A percentile compares a stretch with the other conserved stretches of the same genome.
Evolutionary conservation across 345 rosid genomes (phyloP).

Genomic region (Eucalyptus decipiens): DNA sequence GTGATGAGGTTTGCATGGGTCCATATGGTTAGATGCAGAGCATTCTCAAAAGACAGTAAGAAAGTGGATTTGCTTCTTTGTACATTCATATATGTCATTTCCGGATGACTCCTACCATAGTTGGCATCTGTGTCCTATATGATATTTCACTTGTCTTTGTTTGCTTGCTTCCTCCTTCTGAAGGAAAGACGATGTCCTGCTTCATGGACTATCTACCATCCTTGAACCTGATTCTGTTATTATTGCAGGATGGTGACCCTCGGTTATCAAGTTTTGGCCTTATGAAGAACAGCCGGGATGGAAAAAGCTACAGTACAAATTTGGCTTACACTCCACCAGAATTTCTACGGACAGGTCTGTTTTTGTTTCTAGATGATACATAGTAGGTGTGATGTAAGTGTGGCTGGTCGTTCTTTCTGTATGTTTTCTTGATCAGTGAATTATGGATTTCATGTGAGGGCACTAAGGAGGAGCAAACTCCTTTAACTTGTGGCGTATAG

Average conservation of each 20-base stretch:
- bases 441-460: neutral
- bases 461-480: neutral
- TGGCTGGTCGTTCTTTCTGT: neutral
- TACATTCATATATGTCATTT: neutral
- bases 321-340: slow-evolving; percentile 49
- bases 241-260: slow-evolving; percentile 23
- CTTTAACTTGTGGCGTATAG: neutral
- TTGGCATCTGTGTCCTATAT: neutral
- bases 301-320: slow-evolving; percentile 45
- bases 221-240: neutral
- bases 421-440: neutral
- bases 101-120: neutral
- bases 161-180: neutral
- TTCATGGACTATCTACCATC: neutral
- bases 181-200: neutral
- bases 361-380: neutral
- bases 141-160: neutral
- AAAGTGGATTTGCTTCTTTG: neutral
- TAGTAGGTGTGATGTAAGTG: neutral
- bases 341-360: slow-evolving; percentile 31
- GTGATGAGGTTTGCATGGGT: neutral
- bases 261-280: slow-evolving; percentile 46
- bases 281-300: slow-evolving; percentile 48
- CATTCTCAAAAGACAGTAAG: neutral
- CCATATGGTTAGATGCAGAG: neutral